Base-by-base conservation (phyloP, 2,329 filamentous ascomycete species). In the Neurospora sp. region DNA sequence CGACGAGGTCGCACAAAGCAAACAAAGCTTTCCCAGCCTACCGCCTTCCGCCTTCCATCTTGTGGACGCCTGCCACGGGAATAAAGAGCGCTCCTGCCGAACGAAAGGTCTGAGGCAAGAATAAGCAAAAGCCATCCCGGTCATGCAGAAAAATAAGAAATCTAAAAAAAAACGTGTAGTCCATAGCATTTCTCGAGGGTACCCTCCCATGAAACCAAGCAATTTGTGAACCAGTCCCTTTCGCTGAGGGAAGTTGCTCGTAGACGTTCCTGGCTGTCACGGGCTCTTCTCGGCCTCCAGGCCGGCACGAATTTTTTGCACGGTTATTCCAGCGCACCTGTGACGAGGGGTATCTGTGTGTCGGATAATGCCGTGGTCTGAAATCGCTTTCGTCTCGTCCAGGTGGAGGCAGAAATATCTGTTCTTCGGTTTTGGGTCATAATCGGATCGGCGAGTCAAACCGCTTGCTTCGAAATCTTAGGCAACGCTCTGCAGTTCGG, bases 91-190 rank as follows among this genome's bases (percentile, higher is more conserved):
- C 23, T 28, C 70, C 71, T 69, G 69, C 67, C 66, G 28, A 62
- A 62, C 52, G 28, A 70, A 69, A 67, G 69, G 68, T 68, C 67
- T 57, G 68, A 70, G 69, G 72, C 67, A 70, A 69, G 70, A 79
- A 78, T 75, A 80, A 82, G 81, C 80, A 81, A 81, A 82, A 81
- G 81, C 81, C 81, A 80, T 83, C 79, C 82, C 79, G 80, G 80
- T 82, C 81, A 83, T 85, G 83, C 82, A 83, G 79, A 81, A 80
- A 82, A 80, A 77, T 82, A 81, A 71, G 52, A 80, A 62, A 62
- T 84, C 83, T 83, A 82, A 81, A 81, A 23, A 23, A 81, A 72
- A 71, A 66, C 70, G 66, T 37, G 71, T 67, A 66, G 70, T 66
- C 69, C 67, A n/a, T 71, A 28, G 57, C 40, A 36, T 69, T 69